Evolutionary conservation across 805 yeast species (phyloP).

Genomic region (Metschnikowia lunata): DNA sequence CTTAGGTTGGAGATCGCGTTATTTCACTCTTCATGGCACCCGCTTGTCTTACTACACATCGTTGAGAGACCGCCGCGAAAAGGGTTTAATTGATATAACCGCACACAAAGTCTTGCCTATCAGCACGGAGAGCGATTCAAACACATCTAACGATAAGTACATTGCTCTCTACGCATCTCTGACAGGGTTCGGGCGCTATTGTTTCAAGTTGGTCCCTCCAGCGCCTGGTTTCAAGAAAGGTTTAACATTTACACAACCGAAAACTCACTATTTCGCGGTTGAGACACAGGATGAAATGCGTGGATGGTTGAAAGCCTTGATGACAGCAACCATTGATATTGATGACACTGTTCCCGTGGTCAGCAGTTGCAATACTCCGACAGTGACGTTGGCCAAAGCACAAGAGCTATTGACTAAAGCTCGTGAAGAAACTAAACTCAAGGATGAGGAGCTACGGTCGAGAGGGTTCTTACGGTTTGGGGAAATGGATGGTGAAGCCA

Average conservation of each 20-base stretch:
- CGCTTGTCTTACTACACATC: conserved; percentile 83
- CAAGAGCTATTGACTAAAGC: conserved; percentile 82
- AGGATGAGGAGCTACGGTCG: conserved; percentile 47
- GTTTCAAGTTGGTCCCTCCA: conserved; percentile 92
- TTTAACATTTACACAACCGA: conserved; percentile 92
- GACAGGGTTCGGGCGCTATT: conserved; percentile 88
- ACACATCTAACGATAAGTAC: conserved; percentile 71
- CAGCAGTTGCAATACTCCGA: conserved; percentile 92
- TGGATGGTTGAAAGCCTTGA: conserved; percentile 89
- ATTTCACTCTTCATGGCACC: conserved; percentile 86
- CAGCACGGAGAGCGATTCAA: conserved; percentile 32
- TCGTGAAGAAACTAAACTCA: conserved; percentile 62
- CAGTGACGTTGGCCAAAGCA: conserved; percentile 81
- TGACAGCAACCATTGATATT: conserved; percentile 93
- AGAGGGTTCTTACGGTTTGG: conserved; percentile 33
- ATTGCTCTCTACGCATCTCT: conserved; percentile 88
- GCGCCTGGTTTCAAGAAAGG: conserved; percentile 97
- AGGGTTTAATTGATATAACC: conserved; percentile 92
- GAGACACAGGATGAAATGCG: conserved; percentile 90
- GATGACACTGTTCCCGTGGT: conserved; percentile 91
- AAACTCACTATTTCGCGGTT: conserved; percentile 93
- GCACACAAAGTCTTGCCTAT: conserved; percentile 85
- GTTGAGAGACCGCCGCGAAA: conserved; percentile 74
- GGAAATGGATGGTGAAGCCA: conserved; percentile 10
- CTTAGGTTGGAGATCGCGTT: conserved; percentile 85